Evolutionary conservation across 768 basidiomycete genomes (phyloP).

Genomic region (Ramaria rubella): DNA sequence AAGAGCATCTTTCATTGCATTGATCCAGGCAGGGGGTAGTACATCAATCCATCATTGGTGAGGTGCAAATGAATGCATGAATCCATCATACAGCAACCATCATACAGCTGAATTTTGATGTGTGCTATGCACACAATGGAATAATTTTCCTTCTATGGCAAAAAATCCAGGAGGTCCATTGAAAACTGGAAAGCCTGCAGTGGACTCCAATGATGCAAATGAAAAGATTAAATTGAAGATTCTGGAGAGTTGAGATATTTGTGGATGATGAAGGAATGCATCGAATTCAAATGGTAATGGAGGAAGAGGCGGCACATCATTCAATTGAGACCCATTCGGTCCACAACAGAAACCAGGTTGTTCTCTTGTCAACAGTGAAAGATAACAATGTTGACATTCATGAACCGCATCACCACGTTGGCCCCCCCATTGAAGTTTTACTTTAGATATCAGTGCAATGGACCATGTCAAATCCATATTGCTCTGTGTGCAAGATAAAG

Average conservation of each 20-base stretch:
- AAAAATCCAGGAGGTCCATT: conserved; percentile 16
- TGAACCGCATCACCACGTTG: background rate
- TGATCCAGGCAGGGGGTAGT: conserved; percentile 14
- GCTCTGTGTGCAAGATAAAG: no score
- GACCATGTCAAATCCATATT: no score
- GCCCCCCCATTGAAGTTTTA: background rate
- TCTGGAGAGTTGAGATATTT: conserved; percentile 22
- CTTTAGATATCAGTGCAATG: background rate
- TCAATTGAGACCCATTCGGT: conserved; percentile 16
- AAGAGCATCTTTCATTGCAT: conserved; percentile 8
- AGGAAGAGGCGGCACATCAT: conserved; percentile 16
- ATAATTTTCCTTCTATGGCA: conserved; percentile 27
- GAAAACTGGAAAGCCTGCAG: conserved; percentile 20
- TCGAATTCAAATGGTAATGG: conserved; percentile 24
- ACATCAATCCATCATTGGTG: background rate
- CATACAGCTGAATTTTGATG: conserved; percentile 23
- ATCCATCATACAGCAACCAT: conserved; percentile 31
- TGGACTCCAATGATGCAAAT: conserved; percentile 26
- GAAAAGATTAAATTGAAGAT: conserved; percentile 28
- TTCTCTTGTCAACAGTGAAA: conserved; percentile 27
- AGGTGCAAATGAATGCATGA: conserved; percentile 5
- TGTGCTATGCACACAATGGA: conserved; percentile 26
- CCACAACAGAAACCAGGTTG: conserved; percentile 30
- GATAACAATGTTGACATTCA: conserved; percentile 8
- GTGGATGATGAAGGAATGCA: conserved; percentile 20